Conservation (phyloP, 2,329 filamentous ascomycete genomes). For the Paraconiothyrium sp. region DNA sequence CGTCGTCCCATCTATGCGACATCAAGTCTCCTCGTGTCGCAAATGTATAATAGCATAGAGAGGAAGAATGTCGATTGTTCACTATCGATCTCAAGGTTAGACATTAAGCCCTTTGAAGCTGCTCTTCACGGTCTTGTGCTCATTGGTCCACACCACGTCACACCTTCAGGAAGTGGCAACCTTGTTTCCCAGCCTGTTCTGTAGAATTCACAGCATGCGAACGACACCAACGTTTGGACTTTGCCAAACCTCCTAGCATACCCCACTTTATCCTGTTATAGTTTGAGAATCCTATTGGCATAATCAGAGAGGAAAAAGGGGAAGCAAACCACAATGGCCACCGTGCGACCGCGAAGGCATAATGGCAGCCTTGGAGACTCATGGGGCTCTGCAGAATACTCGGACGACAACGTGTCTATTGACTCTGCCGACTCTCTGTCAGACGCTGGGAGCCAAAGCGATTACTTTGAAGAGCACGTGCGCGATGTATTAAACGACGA, state of each 20-base stretch:
- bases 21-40: background rate
- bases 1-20: slow-evolving; percentile 12
- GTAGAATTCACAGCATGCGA: slow-evolving; percentile 17
- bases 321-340: slow-evolving; percentile 25
- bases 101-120: background rate
- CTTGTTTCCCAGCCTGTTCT: slow-evolving; percentile 30
- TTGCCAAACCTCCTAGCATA: slow-evolving; percentile 8
- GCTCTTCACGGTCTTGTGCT: slow-evolving; percentile 13
- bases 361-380: slow-evolving; percentile 44
- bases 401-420: slow-evolving; percentile 37
- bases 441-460: slow-evolving; percentile 35
- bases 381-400: slow-evolving; percentile 45
- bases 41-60: background rate
- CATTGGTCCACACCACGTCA: slow-evolving; percentile 44
- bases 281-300: background rate
- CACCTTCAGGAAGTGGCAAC: slow-evolving; percentile 34
- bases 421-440: slow-evolving; percentile 35
- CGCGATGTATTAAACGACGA: slow-evolving; percentile 18
- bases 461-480: slow-evolving; percentile 29
- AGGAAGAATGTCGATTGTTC: background rate
- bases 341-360: slow-evolving; percentile 28
- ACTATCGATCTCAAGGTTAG: slow-evolving; percentile 5
- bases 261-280: slow-evolving; percentile 11
- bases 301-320: background rate
- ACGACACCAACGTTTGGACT: background rate